Base-by-base conservation (phyloP, 441 rosid genomes). In the Mallotus repandus region DNA sequence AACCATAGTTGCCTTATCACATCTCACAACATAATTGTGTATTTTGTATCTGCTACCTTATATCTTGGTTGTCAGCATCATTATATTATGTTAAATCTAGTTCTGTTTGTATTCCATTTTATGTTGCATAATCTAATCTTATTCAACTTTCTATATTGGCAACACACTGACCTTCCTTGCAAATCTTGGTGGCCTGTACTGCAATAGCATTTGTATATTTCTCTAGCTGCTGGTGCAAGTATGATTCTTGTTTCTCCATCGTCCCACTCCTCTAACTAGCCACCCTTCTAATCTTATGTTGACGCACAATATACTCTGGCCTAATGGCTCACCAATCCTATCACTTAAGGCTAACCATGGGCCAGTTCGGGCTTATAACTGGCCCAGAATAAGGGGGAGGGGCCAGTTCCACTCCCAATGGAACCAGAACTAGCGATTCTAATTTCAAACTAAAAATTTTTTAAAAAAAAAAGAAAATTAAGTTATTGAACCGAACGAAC, bases 111-210 rank as follows among this genome's bases (percentile, higher is more conserved):
- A 46, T 5, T 12, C 46, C 16, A 25, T 21, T 32, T 32, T 13
- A 16, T 41, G 22, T 54, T 66, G 22, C 16, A 25, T 1, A 14
- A 62, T 70, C 62, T 66, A 29, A 61, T 73, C 69, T 71, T 74
- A 81, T 59, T 9, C 66, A 53, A 6, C 18, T 56, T 77, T 61
- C 61, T 63, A 50, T 74, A 66, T 75, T 72, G 69, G 50, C 72
- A 57, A 75, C 86, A 90, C 93, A 96, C 98, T 96, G 84, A 87
- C 94, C 88, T 93, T 96, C 89, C 93, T 96, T 68, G 99, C 99
- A 0, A 97, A 96, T 80, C 97, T 96, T 80, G 99, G 99, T 80
- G 99, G 99, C 75, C 85, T 96, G 67, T 96, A 87, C 82, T 96
- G 99, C 90, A 81, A 93, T 78, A 91, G 97, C 76, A 84, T 91